Base-by-base conservation (phyloP, 768 basidiomycete genomes). In the Podaxis rugospora region DNA sequence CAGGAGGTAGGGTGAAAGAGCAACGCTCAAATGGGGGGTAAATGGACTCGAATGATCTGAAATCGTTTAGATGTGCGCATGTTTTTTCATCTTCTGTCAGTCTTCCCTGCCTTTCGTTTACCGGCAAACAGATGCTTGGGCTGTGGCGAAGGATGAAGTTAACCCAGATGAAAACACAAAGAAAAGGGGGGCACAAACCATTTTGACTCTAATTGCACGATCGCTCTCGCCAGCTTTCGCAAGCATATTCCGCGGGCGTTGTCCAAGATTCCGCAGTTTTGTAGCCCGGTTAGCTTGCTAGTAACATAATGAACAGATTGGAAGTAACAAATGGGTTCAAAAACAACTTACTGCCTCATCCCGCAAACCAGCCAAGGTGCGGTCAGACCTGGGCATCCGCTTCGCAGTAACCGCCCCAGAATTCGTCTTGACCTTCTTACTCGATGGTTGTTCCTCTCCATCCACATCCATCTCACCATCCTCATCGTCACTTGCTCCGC, bases 221-320 rank as follows among this genome's bases (percentile, higher is more conserved):
- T 95, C 93, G 61, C 84, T 80, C 81, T 99, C 96, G 61, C 92
- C 92, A 40, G 95, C 95, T 71, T 89, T 93, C 25, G 93, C 96
- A 47, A 87, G 81, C 80, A 86, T 85, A 72, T 96, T 96, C 62
- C 93, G 89, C 57, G 83, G 83, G 66, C 96, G 82, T 72, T 96
- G 94, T 5, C 88, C 89, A 57, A 96, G 68, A n/a, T 93, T 92
- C 65, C 92, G 89, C 61, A 98, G 79, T 69, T 89, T 85, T 72
- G 84, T 76, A 16, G 96, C 92, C 70, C 88, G 89, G 62, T 85
- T 79, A 35, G 80, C 85, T 88, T 97, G 93, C 87, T 92, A 62
- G 50, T 53, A 28, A 56, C 50, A 16, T 65, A 68, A 54, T 57
- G 57, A 59, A 54, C 28, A 62, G 54, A 50, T 44, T 16, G n/a